Evolutionary conservation across 305 asterid genomes (phyloP), one percentile per base, ranked within the genome.

Genomic region (Rubia balearica): DNA sequence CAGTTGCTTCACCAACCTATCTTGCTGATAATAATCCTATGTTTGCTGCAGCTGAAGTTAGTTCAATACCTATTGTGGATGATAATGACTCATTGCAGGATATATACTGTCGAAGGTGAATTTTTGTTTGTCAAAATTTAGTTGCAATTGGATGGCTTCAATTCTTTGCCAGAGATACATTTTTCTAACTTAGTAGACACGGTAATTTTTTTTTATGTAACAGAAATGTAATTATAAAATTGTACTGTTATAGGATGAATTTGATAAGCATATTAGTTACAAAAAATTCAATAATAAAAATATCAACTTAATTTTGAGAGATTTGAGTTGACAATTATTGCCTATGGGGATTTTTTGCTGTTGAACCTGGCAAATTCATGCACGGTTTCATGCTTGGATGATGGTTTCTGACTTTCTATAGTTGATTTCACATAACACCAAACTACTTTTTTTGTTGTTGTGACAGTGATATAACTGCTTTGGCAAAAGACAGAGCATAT

Each of bases 1-100:
- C 51, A 66, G 19, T 73, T 75, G 59, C 13, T 61, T 72, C 61
- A n/a, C 63, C 69, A 61, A 36, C 53, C 24, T 61, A 33, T 61
- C 62, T 8, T 45, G 56, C 76, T 80, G 16, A 59, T 41, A n/a
- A 66, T 68, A 12, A 21, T n/a, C 73, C 55, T 16, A 63, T 73
- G 53, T 70, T 45, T 69, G 11, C 36, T 78, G 74, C 85, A 87
- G 92, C 88, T 75, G 90, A 80, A 72, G 90, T 87, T 74, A 85
- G 92, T 78, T 80, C 92, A 65, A 73, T 87, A 74, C 92, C 92
- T 41, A 82, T 87, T 65, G 92, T 87, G 79, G 92, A 87, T 79
- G 92, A 87, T 61, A 83, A 81, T 74, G 90, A 87, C 68, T 87
- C 92, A 59, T 78, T 87, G 85, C 86, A 83, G 83, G 92, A 87